Percentiles rank a stretch among this genome's conserved stretches.
These are phyloP conservation scores for Panicum hallii DNA, from an alignment of 202 grass and related monocot species.

Conservation along the genomic window DNA sequence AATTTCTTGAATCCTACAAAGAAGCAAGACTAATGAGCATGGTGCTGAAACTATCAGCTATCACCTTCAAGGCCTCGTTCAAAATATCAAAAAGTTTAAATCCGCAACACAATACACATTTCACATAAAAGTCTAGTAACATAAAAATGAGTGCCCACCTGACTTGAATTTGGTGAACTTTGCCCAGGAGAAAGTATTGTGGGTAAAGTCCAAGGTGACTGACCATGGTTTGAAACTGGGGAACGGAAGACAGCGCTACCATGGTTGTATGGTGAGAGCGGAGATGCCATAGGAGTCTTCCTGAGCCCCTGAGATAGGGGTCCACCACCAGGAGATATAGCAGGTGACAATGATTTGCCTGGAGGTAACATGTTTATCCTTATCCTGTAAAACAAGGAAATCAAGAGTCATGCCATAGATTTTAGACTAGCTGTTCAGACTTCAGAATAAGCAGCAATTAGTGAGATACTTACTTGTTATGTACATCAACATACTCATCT, in stretches of 20 bases:
- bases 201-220: constrained; percentile 48
- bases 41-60: background rate
- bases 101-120: background rate
- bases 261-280: constrained; percentile 63
- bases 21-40: constrained; percentile 16
- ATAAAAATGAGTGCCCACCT: constrained; percentile 37
- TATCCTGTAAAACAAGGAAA: constrained; percentile 65
- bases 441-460: constrained; percentile 1
- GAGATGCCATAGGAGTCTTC: constrained; percentile 75
- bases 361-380: constrained; percentile 97
- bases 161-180: constrained; percentile 49
- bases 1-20: constrained; percentile 63
- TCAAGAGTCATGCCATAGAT: constrained; percentile 3
- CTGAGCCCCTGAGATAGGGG: constrained; percentile 55
- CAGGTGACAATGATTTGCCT: constrained; percentile 61
- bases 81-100: background rate
- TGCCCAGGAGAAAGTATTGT: constrained; percentile 45
- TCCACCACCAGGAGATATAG: constrained; percentile 60
- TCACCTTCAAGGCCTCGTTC: background rate
- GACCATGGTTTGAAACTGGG: constrained; percentile 51
- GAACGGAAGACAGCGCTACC: constrained; percentile 54
- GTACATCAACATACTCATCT: constrained; percentile 96
- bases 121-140: background rate
- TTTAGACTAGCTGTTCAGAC: constrained; percentile 30
- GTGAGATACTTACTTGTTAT: constrained; percentile 82